A percentile compares a stretch with the other conserved stretches of the same genome.
Conservation (phyloP, 768 basidiomycete species). For the Phlebiopsis flavidoalba region DNA sequence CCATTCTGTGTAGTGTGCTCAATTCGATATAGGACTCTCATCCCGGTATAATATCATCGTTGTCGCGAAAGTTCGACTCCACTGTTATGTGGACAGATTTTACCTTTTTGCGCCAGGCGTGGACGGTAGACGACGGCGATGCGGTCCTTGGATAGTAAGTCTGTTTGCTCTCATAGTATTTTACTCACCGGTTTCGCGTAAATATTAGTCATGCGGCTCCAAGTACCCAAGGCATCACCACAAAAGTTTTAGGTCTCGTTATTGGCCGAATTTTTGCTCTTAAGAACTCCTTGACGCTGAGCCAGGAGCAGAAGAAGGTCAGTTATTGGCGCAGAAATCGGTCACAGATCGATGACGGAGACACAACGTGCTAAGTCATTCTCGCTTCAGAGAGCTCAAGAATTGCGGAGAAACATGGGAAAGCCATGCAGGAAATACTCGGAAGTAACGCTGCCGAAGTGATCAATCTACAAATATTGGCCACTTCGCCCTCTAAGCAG, state of each 20-base stretch:
- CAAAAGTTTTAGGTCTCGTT: neutral
- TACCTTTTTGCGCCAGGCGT: neutral
- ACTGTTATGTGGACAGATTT: neutral
- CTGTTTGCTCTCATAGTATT: neutral
- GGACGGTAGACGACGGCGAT: slow-evolving; percentile 7
- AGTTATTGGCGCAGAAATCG: neutral
- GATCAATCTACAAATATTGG: neutral
- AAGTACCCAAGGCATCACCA: neutral
- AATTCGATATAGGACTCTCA: neutral
- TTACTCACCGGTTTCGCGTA: neutral
- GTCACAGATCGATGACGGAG: neutral
- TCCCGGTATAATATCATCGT: neutral
- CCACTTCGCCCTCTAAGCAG: neutral
- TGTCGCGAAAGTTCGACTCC: neutral
- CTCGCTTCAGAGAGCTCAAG: neutral
- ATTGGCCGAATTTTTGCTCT: neutral
- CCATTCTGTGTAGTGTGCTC: neutral
- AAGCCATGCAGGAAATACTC: neutral
- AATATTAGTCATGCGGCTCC: neutral
- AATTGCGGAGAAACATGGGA: neutral
- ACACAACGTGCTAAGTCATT: too few relatives aligned
- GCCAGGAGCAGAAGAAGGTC: slow-evolving; percentile 4
- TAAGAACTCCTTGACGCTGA: neutral
- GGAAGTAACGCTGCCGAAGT: neutral
- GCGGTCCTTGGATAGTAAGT: slow-evolving; percentile 5